Evolutionary conservation across 495 filamentous ascomycete species (phyloP).

Genomic region (Pseudomonodictys pantanalensis): DNA sequence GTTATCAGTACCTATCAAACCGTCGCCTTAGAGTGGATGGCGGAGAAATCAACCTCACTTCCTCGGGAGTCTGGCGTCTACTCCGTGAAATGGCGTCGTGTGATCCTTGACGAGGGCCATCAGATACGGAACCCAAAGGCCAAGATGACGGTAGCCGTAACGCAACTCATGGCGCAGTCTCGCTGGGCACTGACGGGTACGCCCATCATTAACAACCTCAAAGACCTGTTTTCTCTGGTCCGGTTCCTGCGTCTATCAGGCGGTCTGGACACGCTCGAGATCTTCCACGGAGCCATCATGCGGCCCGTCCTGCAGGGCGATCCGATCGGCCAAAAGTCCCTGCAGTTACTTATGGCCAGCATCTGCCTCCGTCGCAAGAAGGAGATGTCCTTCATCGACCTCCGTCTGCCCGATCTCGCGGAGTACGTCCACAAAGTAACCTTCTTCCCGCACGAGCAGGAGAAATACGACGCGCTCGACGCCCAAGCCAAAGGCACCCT

Average conservation of each 20-base stretch:
- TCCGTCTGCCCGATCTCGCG: constrained; percentile 72
- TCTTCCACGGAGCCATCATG: constrained; percentile 75
- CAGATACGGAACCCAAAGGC: constrained; percentile 76
- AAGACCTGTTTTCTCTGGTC: constrained; percentile 78
- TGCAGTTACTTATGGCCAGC: constrained; percentile 77
- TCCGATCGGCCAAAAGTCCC: constrained; percentile 57
- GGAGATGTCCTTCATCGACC: constrained; percentile 84
- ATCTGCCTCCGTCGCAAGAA: constrained; percentile 82
- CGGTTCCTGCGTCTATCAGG: constrained; percentile 76
- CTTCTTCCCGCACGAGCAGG: constrained; percentile 70
- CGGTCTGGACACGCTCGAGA: constrained; percentile 67
- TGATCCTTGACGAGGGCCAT: constrained; percentile 61
- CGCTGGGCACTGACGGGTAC: constrained; percentile 71
- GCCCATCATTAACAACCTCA: constrained; percentile 65
- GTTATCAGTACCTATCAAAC: constrained; percentile 81
- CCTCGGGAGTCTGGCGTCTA: constrained; percentile 49
- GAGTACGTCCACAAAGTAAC: constrained; percentile 78
- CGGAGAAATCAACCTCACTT: constrained; percentile 20
- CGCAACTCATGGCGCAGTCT: constrained; percentile 62
- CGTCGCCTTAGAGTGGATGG: constrained; percentile 33
- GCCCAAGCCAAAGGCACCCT: constrained; percentile 73
- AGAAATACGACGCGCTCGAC: constrained; percentile 76
- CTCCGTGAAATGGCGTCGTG: constrained; percentile 70
- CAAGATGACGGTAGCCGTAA: constrained; percentile 66
- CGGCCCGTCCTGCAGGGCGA: constrained; percentile 64